A percentile compares a stretch with the other conserved stretches of the same genome.
Evolutionary conservation across 164 flowering plant genomes (phyloP).

Genomic region (Annona cherimola): DNA sequence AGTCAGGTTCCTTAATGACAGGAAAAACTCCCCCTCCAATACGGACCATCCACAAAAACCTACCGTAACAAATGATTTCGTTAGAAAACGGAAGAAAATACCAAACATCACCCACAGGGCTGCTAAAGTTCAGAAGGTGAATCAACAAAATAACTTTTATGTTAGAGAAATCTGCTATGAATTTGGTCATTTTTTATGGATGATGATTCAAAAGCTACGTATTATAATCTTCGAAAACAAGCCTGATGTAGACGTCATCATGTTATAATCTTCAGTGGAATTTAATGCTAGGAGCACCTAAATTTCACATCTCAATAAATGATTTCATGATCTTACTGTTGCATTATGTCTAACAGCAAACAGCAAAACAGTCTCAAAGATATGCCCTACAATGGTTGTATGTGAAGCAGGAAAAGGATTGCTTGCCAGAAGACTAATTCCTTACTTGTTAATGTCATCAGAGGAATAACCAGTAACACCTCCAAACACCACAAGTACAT

Average conservation of each 20-base stretch:
- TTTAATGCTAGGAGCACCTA: no score
- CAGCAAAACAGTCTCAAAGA: not conserved
- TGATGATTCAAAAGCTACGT: not conserved
- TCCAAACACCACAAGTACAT: constrained; percentile 96
- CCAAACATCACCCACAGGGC: not conserved
- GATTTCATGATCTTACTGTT: no score
- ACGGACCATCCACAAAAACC: constrained; percentile 99
- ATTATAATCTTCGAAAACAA: not conserved
- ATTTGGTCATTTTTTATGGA: no score
- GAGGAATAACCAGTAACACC: constrained; percentile 99
- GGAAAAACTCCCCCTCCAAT: constrained; percentile 99
- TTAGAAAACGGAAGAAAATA: constrained; percentile 7
- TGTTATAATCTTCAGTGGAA: not conserved
- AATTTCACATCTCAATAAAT: no score
- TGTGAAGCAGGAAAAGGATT: not conserved
- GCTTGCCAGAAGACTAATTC: not conserved
- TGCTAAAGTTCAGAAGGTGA: not conserved
- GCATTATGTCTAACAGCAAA: not conserved
- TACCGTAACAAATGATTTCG: constrained; percentile 17
- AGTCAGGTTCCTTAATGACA: constrained; percentile 97
- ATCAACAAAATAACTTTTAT: not conserved
- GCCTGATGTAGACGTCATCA: not conserved
- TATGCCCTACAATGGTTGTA: not conserved
- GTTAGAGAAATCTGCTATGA: not conserved
- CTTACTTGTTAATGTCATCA: constrained; percentile 99